Base-by-base conservation (phyloP, 1,284 basidiomycete species). In the Bondarzewia mesenterica region DNA sequence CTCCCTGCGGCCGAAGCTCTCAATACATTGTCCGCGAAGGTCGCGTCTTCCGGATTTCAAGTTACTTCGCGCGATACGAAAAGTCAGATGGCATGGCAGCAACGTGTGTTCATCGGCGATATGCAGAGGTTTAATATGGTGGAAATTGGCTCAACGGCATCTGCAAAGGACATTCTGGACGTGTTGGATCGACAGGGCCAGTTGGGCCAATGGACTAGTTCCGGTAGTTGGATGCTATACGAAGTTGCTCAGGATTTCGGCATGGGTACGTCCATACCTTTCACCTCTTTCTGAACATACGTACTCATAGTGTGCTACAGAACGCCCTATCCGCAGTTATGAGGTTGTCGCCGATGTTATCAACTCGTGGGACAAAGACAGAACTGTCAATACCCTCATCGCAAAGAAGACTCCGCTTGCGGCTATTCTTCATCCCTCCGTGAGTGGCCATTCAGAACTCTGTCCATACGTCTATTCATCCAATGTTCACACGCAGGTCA, bases 281-380 rank as follows among this genome's bases (percentile, higher is more conserved):
- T 21, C 27, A 50, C 39, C 22, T 22, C 18, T 32, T 7, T 16
- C 7, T 40, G 15, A 35, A 14, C 42, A 21, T 50, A 46, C 46
- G 39, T 46, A 44, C 47, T 38, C n/a, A 18, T 32, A 42, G 21
- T 4, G 23, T 50, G 44, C 37, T 52, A 16, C 58, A 91, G 92
- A 96, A 63, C 85, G 93, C 3, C 91, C 91, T 8, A 71, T 95
- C 42, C 72, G 93, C 50, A 80, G 80, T 59, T 95, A 85, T 59
- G 93, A 96, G 63, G 65, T 82, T 21, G 62, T 94, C 15, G 66
- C 74, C 25, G 82, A 85, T 50, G 75, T 93, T 25, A 76, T 85
- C 52, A 78, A 79, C 14, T 85, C 89, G 3, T 95, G 93, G 92
- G 84, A 89, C 62, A 80, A 82, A 58, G 80, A 85, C 53, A 85